Evolutionary conservation across 2,329 filamentous ascomycete genomes (phyloP).

Genomic region (Hypoxylon rubiginosum): DNA sequence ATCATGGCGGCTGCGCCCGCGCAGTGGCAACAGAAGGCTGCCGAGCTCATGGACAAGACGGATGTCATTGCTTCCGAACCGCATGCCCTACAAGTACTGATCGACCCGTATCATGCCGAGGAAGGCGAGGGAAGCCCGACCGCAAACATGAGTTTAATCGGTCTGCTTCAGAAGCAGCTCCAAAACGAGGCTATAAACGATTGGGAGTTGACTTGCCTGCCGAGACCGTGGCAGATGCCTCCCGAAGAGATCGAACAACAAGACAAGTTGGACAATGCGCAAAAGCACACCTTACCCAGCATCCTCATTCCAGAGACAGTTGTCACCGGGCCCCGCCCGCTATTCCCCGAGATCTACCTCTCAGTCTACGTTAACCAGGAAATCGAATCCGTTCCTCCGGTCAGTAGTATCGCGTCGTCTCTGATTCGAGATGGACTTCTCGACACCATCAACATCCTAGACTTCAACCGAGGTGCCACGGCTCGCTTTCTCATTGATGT

Average conservation of each 20-base stretch:
- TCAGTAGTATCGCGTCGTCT: constrained; percentile 81
- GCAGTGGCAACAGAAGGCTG: constrained; percentile 79
- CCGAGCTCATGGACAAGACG: constrained; percentile 89
- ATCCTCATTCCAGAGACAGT: constrained; percentile 83
- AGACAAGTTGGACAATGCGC: constrained; percentile 69
- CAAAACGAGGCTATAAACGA: constrained; percentile 79
- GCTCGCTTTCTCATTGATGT: constrained; percentile 93
- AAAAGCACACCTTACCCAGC: constrained; percentile 82
- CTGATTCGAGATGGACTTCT: constrained; percentile 87
- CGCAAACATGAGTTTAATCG: constrained; percentile 77
- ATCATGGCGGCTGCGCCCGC: constrained; percentile 80
- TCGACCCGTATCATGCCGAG: constrained; percentile 84
- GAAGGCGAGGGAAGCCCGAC: constrained; percentile 73
- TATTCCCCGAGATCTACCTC: constrained; percentile 94
- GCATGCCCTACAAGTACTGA: constrained; percentile 84
- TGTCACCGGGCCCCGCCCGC: constrained; percentile 77
- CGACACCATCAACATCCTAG: constrained; percentile 93
- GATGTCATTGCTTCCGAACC: constrained; percentile 93
- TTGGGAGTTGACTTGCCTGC: constrained; percentile 80
- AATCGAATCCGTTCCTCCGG: constrained; percentile 86
- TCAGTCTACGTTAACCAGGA: constrained; percentile 93
- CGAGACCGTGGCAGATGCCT: constrained; percentile 76
- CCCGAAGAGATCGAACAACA: constrained; percentile 71
- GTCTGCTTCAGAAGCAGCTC: constrained; percentile 87
- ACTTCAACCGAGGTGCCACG: constrained; percentile 90